Base-by-base conservation (phyloP, 2,329 filamentous ascomycete species). In the Botrytis deweyae region DNA sequence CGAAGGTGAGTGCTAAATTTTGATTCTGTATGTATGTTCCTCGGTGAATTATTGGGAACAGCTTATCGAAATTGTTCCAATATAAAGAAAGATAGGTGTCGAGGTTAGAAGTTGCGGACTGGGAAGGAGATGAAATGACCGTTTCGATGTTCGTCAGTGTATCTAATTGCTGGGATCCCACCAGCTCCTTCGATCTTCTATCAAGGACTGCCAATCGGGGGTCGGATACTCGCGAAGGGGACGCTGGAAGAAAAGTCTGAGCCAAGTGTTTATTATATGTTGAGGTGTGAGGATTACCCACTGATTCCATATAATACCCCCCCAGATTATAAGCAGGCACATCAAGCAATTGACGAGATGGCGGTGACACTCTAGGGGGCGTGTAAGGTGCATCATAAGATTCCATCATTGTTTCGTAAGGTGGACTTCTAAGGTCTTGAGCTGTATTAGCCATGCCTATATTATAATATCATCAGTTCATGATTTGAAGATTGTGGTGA, bases 221-320 rank as follows among this genome's bases (percentile, higher is more conserved):
- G 73, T 74, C 73, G 76, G 77, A 76, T 76, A 78, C 72, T 77
- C 76, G 75, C 74, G 78, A 72, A 72, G 78, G 72, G 74, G 77
- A 77, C 59, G 78, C 79, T 80, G 79, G 29, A 72, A 64, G 66
- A 77, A 77, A 77, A 76, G 74, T 74, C 78, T 80, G 79, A 80
- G 79, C 76, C 74, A 80, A 72, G 73, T 79, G 74, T 72, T 78
- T 80, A 74, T 66, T 76, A 78, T 77, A 77, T 69, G 78, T 78
- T 77, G 80, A 76, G 70, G 77, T 77, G 77, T 78, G 73, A 78
- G 79, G 79, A 79, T 78, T 78, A 80, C 79, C 80, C 78, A 80
- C 80, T 79, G 79, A 77, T 79, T 81, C 79, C 79, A 80, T 78
- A 65, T 76, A 77, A 75, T 78, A 77, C 38, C 70, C 75, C 33